Evolutionary conservation across 768 basidiomycete species (phyloP).

Genomic region (Hydnum rufescens): DNA sequence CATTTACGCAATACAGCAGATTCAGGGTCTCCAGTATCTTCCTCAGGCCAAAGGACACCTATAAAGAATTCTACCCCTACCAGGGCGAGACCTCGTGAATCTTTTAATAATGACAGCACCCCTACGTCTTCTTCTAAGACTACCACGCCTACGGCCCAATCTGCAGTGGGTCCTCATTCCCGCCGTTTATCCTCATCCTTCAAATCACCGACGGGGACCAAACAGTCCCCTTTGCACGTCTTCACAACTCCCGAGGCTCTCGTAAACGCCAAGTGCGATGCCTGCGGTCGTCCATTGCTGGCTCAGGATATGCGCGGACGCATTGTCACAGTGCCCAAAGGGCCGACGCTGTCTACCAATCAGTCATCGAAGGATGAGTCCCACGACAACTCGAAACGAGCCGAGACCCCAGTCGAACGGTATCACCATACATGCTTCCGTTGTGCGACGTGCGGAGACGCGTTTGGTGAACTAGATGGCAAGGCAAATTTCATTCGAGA

Average conservation of each 20-base stretch:
- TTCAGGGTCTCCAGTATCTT: too few relatives aligned
- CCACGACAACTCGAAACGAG: neutral
- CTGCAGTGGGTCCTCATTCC: too few relatives aligned
- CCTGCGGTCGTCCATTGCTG: neutral
- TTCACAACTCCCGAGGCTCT: neutral
- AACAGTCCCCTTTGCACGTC: neutral
- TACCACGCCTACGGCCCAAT: too few relatives aligned
- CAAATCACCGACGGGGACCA: too few relatives aligned
- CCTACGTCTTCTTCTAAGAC: too few relatives aligned
- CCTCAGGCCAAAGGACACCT: too few relatives aligned
- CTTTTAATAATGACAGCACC: too few relatives aligned
- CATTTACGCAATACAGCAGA: too few relatives aligned
- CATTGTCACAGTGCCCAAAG: neutral
- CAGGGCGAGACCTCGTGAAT: too few relatives aligned
- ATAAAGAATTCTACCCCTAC: too few relatives aligned
- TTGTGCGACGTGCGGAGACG: slow-evolving; percentile 42
- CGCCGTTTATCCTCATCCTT: too few relatives aligned
- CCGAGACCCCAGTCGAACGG: neutral
- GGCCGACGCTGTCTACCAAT: too few relatives aligned
- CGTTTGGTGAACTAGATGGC: slow-evolving; percentile 44
- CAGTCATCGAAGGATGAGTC: neutral
- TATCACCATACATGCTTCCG: slow-evolving; percentile 65
- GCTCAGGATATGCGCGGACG: neutral
- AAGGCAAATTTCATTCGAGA: slow-evolving; percentile 53
- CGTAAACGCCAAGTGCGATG: neutral